Percentiles rank a stretch among this genome's conserved stretches.
Conservation (phyloP, 305 asterid species). For the Galium porrigens region DNA sequence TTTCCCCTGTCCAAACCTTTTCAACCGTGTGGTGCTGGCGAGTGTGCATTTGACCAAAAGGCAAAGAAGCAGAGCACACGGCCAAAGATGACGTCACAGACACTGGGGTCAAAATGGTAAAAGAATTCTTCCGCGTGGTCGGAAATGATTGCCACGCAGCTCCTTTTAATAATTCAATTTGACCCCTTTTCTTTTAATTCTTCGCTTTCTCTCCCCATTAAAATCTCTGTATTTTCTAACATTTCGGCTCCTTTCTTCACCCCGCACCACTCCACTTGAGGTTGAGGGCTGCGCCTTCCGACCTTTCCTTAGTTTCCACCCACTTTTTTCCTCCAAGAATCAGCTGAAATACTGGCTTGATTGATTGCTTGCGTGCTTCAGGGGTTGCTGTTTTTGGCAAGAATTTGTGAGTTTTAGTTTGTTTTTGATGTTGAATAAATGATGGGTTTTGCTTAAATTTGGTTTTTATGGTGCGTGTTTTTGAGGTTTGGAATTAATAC, state of each 20-base stretch:
- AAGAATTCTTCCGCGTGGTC: conserved; percentile 40
- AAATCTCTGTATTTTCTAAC: conserved; percentile 1
- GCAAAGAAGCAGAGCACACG: background rate
- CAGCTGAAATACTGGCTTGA: background rate
- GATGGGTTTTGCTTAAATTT: conserved; percentile 6
- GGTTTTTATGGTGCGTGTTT: background rate
- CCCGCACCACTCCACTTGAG: conserved; percentile 9
- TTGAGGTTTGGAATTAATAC: background rate
- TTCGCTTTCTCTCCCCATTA: background rate
- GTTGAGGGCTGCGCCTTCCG: background rate
- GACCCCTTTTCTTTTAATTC: conserved; percentile 34
- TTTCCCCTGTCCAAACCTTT: background rate
- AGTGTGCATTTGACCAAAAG: background rate
- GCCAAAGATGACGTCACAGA: background rate
- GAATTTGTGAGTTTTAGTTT: conserved; percentile 16
- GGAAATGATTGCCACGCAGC: conserved; percentile 36
- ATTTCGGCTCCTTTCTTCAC: conserved; percentile 30
- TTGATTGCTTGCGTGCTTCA: conserved; percentile 24
- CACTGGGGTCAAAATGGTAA: conserved; percentile 19
- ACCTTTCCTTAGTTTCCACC: background rate
- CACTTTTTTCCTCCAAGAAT: background rate
- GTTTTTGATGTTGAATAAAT: background rate
- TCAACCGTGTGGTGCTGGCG: background rate
- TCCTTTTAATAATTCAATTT: conserved; percentile 30
- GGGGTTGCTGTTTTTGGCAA: background rate